Conservation (phyloP, 2,329 filamentous ascomycete species). For the Dothistroma pini region DNA sequence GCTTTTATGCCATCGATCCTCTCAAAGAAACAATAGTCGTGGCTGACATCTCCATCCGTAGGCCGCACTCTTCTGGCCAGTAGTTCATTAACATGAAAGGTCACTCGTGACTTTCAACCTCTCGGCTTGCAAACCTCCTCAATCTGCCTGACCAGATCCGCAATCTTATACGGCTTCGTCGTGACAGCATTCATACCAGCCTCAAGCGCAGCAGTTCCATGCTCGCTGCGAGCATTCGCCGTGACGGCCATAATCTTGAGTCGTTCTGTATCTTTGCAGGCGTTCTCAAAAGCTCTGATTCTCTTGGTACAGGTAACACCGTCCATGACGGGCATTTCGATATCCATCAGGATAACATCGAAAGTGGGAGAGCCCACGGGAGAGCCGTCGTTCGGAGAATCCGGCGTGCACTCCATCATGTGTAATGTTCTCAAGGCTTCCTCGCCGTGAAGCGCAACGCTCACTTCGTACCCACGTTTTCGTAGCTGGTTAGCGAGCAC, state of each 20-base stretch:
- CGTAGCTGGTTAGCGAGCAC: slow-evolving; percentile 28
- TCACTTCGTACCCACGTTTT: slow-evolving; percentile 25
- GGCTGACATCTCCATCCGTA: too few relatives aligned
- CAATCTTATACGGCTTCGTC: slow-evolving; percentile 24
- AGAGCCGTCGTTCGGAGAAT: background rate
- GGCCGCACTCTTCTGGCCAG: too few relatives aligned
- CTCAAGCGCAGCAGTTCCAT: slow-evolving; percentile 25
- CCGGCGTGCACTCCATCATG: slow-evolving; percentile 7
- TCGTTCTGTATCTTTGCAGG: slow-evolving; percentile 10
- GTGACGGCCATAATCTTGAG: slow-evolving; percentile 32
- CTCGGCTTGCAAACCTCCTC: slow-evolving; percentile 10
- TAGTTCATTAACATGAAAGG: too few relatives aligned
- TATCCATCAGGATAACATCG: slow-evolving; percentile 30
- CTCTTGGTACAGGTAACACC: slow-evolving; percentile 26
- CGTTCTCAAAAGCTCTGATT: slow-evolving; percentile 27
- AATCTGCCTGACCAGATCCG: slow-evolving; percentile 21
- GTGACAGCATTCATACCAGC: slow-evolving; percentile 27
- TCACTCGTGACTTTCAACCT: background rate
- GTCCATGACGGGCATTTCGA: slow-evolving; percentile 34
- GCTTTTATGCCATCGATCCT: too few relatives aligned
- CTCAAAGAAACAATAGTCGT: too few relatives aligned
- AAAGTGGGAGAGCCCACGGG: slow-evolving; percentile 12
- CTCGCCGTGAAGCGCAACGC: slow-evolving; percentile 26
- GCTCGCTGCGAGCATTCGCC: slow-evolving; percentile 30
- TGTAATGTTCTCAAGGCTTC: slow-evolving; percentile 28